phyloP scores from a whole-genome alignment of 257 asterid species.

The Solanum corneliomulleri region DNA sequence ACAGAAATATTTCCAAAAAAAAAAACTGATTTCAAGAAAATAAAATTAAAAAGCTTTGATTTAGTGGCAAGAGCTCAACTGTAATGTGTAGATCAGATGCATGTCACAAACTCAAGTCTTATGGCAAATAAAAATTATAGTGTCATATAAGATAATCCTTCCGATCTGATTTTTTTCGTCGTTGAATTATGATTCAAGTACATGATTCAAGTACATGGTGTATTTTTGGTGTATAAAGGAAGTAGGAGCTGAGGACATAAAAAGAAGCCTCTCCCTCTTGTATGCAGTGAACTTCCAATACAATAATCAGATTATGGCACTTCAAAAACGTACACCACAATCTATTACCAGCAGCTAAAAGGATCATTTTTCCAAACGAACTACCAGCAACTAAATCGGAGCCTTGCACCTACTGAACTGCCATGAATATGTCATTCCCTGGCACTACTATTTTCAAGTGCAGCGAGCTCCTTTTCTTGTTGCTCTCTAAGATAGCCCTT shows the following conservation, averaged over 20 bases:
- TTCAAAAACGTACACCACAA: not conserved
- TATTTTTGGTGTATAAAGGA: constrained; percentile 8
- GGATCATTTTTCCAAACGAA: not conserved
- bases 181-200: not conserved
- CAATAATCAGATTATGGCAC: not conserved
- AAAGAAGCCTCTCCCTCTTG: not conserved
- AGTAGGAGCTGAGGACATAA: not conserved
- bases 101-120: not conserved
- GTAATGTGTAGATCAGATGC: not conserved
- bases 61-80: not conserved
- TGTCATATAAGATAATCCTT: not conserved
- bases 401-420: not conserved
- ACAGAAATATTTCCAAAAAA: not conserved
- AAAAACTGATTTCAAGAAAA: not conserved
- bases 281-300: constrained; percentile 2
- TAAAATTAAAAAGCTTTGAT: not conserved
- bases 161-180: not conserved
- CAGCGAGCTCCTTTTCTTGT: constrained; percentile 47
- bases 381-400: not conserved
- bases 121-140: not conserved
- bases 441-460: constrained; percentile 18
- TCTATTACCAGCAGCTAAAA: not conserved
- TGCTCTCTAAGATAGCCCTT: constrained; percentile 44
- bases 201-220: constrained; percentile 2
- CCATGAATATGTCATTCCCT: not conserved